phyloP scores from a whole-genome alignment of 1,139 yeast genomes.

The Taphrina deformans region DNA sequence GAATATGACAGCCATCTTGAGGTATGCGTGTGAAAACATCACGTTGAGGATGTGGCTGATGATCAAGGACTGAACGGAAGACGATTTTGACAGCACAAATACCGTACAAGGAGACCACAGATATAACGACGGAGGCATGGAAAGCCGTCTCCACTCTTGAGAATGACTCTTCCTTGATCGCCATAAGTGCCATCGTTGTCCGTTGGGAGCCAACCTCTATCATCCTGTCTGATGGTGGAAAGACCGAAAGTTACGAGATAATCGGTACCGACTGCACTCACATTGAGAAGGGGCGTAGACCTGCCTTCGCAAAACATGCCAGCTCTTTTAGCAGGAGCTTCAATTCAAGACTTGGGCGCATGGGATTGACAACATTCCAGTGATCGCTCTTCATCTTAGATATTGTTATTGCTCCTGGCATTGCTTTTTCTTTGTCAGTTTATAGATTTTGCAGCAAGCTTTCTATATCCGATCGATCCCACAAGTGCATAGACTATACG shows the following conservation, averaged over 20 bases:
- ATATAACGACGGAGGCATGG: not conserved
- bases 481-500: too few species aligned
- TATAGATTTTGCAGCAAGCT: too few species aligned
- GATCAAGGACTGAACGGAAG: not conserved
- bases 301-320: not conserved
- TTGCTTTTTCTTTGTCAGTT: too few species aligned
- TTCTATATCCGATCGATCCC: too few species aligned
- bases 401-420: too few species aligned
- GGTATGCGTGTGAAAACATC: not conserved
- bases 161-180: not conserved
- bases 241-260: not conserved
- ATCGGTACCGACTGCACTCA: not conserved
- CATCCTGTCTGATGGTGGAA: not conserved
- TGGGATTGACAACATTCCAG: not conserved
- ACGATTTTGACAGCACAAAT: not conserved
- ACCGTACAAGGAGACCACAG: not conserved
- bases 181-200: not conserved
- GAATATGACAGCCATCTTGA: not conserved
- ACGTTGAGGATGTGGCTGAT: not conserved
- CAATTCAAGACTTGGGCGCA: not conserved
- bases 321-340: not conserved
- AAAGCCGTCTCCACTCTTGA: not conserved
- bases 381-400: too few species aligned
- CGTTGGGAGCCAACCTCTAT: not conserved
- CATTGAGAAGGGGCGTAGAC: not conserved